Conservation (phyloP, 225 moss, liverwort and hornwort species). For the Lunularia cruciata region DNA sequence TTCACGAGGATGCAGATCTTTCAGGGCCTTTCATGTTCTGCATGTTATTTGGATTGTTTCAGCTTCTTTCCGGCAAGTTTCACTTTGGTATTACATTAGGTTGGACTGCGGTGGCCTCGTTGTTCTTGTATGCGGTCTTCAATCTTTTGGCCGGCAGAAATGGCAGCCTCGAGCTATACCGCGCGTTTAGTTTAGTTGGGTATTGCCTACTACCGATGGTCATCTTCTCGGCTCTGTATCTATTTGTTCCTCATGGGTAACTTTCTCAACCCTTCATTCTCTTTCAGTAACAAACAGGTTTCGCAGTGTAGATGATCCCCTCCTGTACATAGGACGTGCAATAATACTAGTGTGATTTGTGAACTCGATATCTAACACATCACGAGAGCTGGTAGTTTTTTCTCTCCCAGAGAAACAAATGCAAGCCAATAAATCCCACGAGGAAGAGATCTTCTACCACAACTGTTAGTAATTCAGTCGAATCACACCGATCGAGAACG, state of each 20-base stretch:
- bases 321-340: too few species aligned
- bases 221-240: constrained; percentile 53
- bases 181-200: constrained; percentile 62
- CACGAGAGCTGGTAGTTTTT: too few species aligned
- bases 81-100: constrained; percentile 81
- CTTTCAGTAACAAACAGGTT: too few species aligned
- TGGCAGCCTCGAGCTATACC: constrained; percentile 69
- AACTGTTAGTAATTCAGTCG: too few species aligned
- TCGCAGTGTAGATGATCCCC: too few species aligned
- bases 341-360: too few species aligned
- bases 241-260: constrained; percentile 60
- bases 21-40: constrained; percentile 84
- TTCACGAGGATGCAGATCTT: constrained; percentile 85
- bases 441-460: too few species aligned
- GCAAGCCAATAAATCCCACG: too few species aligned
- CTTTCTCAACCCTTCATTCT: neutral
- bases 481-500: too few species aligned
- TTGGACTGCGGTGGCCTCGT: constrained; percentile 60
- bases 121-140: constrained; percentile 65
- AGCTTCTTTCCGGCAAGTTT: constrained; percentile 79
- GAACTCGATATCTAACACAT: too few species aligned
- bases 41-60: constrained; percentile 69
- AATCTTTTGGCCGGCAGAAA: constrained; percentile 66
- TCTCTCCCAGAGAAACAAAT: too few species aligned
- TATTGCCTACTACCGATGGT: constrained; percentile 74